A percentile compares a stretch with the other conserved stretches of the same genome.
Evolutionary conservation across 2,329 filamentous ascomycete species (phyloP).

Genomic region (Trichocomaceae sp.): DNA sequence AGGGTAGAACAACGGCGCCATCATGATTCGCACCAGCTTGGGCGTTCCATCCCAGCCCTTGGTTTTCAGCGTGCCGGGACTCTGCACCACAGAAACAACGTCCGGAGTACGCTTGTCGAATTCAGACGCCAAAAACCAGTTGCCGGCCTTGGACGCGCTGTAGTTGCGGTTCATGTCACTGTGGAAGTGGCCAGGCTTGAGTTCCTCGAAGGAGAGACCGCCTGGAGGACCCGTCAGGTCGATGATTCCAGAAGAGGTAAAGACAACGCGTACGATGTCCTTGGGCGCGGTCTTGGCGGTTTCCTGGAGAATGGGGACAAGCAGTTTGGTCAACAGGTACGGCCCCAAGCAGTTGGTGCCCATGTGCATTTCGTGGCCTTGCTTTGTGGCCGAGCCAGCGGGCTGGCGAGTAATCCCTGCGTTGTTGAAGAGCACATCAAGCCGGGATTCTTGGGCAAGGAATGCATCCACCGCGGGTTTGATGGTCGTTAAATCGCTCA

Average conservation of each 20-base stretch:
- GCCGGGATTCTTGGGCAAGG: constrained; percentile 25
- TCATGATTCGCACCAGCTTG: not conserved
- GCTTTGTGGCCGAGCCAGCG: constrained; percentile 19
- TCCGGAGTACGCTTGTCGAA: constrained; percentile 18
- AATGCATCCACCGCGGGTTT: constrained; percentile 27
- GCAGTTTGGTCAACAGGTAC: constrained; percentile 31
- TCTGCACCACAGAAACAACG: constrained; percentile 6
- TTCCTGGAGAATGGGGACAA: constrained; percentile 26
- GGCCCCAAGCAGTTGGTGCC: constrained; percentile 34
- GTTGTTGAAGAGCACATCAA: constrained; percentile 40
- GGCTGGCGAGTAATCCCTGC: constrained; percentile 31
- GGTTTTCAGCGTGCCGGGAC: constrained; percentile 1
- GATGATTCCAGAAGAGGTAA: constrained; percentile 26
- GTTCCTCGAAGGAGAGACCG: constrained; percentile 17
- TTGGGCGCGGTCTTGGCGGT: constrained; percentile 21
- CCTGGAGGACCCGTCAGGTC: constrained; percentile 16
- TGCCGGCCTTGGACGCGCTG: constrained; percentile 29
- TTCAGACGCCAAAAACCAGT: constrained; percentile 29
- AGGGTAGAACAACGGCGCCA: constrained; percentile 18
- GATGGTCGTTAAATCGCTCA: constrained; percentile 23
- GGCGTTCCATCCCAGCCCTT: not conserved
- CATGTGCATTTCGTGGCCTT: constrained; percentile 34
- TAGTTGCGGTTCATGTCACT: constrained; percentile 22
- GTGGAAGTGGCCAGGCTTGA: constrained; percentile 12
- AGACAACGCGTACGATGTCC: constrained; percentile 28